Percentiles rank a stretch among this genome's conserved stretches.
Evolutionary conservation across 768 basidiomycete species (phyloP).

Genomic region (Dictyophora rubrovolvata): DNA sequence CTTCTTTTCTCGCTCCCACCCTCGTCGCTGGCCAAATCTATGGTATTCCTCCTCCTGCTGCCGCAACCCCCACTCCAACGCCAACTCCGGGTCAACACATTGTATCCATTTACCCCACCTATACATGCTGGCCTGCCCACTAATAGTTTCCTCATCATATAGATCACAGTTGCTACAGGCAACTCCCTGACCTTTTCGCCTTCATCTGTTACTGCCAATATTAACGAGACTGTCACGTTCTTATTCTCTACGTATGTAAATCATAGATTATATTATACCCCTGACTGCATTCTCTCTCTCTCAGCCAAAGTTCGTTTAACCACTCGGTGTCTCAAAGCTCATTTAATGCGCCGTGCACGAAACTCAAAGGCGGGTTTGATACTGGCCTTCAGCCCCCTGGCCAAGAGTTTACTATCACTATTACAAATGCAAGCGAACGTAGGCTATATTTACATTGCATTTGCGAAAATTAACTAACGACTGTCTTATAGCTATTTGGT

Average conservation of each 20-base stretch:
- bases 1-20: not conserved
- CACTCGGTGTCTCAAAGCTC: slow-evolving; percentile 45
- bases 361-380: slow-evolving; percentile 37
- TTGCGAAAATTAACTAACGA: not conserved
- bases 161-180: not conserved
- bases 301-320: slow-evolving; percentile 31
- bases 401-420: slow-evolving; percentile 38
- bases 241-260: not conserved
- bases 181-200: slow-evolving; percentile 5
- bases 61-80: not conserved
- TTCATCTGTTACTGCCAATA: slow-evolving; percentile 16
- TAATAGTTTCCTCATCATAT: not conserved
- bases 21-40: not conserved
- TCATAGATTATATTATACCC: not conserved
- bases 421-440: slow-evolving; percentile 38
- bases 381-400: slow-evolving; percentile 35
- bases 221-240: not conserved
- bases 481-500: slow-evolving; percentile 34
- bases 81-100: not conserved
- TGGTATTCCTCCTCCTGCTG: not conserved
- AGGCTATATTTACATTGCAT: slow-evolving; percentile 13
- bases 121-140: not conserved
- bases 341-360: slow-evolving; percentile 36
- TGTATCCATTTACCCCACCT: not conserved
- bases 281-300: not conserved